Evolutionary conservation across 139 green algal genomes (phyloP).

Genomic region (Trebouxia sp.): DNA sequence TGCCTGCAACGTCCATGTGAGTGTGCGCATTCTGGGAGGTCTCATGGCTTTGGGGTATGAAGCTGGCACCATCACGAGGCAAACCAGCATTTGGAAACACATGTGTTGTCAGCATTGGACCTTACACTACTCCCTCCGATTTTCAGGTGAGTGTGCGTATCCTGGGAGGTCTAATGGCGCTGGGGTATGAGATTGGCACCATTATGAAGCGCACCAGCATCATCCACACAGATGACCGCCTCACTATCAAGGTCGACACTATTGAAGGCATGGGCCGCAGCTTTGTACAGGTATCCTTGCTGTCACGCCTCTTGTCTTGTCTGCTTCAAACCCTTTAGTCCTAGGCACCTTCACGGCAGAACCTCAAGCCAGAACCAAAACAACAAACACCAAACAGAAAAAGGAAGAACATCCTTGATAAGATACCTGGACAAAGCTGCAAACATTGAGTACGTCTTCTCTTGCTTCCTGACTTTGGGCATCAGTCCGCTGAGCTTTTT

Average conservation of each 20-base stretch:
- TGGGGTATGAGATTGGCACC: constrained; percentile 94
- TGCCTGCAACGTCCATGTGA: constrained; percentile 45
- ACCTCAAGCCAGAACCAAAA: too few species aligned
- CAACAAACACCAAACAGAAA: too few species aligned
- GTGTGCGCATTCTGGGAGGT: constrained; percentile 89
- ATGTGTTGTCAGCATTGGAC: background rate
- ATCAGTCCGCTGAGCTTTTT: too few species aligned
- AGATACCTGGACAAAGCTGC: too few species aligned
- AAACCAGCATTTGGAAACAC: constrained; percentile 59
- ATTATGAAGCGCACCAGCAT: constrained; percentile 84
- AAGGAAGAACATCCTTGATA: too few species aligned
- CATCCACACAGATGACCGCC: constrained; percentile 37
- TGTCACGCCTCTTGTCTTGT: background rate
- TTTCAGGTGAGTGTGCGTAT: constrained; percentile 80
- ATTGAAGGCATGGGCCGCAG: constrained; percentile 70
- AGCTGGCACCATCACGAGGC: constrained; percentile 91
- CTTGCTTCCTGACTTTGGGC: too few species aligned
- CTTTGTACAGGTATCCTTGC: constrained; percentile 61
- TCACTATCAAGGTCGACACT: constrained; percentile 85
- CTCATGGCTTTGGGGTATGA: constrained; percentile 97
- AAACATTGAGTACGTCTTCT: too few species aligned
- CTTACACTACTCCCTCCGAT: background rate
- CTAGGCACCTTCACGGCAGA: too few species aligned
- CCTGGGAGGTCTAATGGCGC: constrained; percentile 95
- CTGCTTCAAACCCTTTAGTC: too few species aligned